Conservation (phyloP, 2,329 filamentous ascomycete species). For the Piedraia hortae region DNA sequence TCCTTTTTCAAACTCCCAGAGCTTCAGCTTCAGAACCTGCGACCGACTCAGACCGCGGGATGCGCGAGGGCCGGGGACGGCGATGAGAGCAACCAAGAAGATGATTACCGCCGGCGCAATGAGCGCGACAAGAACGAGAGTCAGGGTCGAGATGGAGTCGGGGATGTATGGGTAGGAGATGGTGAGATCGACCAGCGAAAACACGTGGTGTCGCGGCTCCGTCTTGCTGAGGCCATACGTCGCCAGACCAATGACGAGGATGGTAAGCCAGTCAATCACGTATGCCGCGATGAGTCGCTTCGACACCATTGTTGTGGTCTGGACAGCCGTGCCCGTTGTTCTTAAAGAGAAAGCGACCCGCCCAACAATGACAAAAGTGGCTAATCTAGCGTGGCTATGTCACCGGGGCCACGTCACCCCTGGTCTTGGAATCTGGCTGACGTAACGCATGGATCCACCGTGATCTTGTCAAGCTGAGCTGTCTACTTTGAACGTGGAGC, state of each 20-base stretch:
- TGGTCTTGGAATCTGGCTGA: too few relatives aligned
- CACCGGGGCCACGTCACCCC: too few relatives aligned
- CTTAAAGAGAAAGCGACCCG: too few relatives aligned
- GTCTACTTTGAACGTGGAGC: too few relatives aligned
- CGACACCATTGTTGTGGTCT: too few relatives aligned
- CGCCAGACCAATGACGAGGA: slow-evolving; percentile 16
- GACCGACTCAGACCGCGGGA: slow-evolving; percentile 11
- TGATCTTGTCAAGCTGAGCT: too few relatives aligned
- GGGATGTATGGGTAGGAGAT: slow-evolving; percentile 48
- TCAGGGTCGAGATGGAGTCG: slow-evolving; percentile 42
- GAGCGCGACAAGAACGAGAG: slow-evolving; percentile 36
- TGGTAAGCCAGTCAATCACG: slow-evolving; percentile 44
- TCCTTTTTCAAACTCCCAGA: slow-evolving; percentile 72
- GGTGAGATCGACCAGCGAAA: slow-evolving; percentile 42
- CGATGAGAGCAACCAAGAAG: slow-evolving; percentile 33
- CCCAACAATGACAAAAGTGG: too few relatives aligned
- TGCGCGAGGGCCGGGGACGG: slow-evolving; percentile 44
- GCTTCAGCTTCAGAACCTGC: slow-evolving; percentile 49
- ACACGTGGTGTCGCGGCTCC: slow-evolving; percentile 39
- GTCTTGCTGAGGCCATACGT: slow-evolving; percentile 23
- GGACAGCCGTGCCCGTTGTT: too few relatives aligned
- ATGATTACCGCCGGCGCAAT: slow-evolving; percentile 40
- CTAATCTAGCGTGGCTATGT: too few relatives aligned
- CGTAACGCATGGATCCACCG: too few relatives aligned
- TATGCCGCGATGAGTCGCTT: slow-evolving; percentile 33